Evolutionary conservation across 164 flowering plant genomes (phyloP).

Genomic region (Tetrastigma voinierianum): DNA sequence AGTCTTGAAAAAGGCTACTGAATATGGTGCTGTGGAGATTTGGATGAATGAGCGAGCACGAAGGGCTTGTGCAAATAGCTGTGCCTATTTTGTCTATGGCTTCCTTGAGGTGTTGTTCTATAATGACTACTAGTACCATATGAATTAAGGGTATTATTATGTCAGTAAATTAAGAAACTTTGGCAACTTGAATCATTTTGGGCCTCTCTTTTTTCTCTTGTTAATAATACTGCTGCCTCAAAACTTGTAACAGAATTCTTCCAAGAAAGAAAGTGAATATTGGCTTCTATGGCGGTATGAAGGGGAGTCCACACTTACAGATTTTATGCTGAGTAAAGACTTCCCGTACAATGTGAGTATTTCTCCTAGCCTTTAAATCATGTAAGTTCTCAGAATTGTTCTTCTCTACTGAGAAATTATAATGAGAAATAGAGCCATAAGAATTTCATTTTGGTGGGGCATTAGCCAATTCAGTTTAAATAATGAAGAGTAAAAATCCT

Average conservation of each 20-base stretch:
- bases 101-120: slow-evolving; percentile 82
- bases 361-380: slow-evolving; percentile 11
- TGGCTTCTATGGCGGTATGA: slow-evolving; percentile 97
- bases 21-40: slow-evolving; percentile 98
- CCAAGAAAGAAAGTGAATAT: slow-evolving; percentile 79
- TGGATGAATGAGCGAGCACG: slow-evolving; percentile 99
- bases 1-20: slow-evolving; percentile 93
- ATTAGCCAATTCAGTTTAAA: no score
- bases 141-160: slow-evolving; percentile 19
- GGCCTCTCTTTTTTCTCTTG: background rate
- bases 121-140: slow-evolving; percentile 16
- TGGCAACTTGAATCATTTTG: background rate
- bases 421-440: no score
- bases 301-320: slow-evolving; percentile 88
- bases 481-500: no score
- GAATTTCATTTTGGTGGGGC: no score
- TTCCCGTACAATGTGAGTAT: slow-evolving; percentile 97
- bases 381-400: background rate
- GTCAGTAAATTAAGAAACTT: background rate
- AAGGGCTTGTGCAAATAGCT: slow-evolving; percentile 90
- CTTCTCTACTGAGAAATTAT: background rate
- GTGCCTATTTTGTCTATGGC: slow-evolving; percentile 94
- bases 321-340: slow-evolving; percentile 83
- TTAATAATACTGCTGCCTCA: background rate
- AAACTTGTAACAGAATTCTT: slow-evolving; percentile 56